These are phyloP conservation scores for Choanephora cucurbitarum DNA, from an alignment of 371 early-diverging fungal species.

Conservation along the genomic window DNA sequence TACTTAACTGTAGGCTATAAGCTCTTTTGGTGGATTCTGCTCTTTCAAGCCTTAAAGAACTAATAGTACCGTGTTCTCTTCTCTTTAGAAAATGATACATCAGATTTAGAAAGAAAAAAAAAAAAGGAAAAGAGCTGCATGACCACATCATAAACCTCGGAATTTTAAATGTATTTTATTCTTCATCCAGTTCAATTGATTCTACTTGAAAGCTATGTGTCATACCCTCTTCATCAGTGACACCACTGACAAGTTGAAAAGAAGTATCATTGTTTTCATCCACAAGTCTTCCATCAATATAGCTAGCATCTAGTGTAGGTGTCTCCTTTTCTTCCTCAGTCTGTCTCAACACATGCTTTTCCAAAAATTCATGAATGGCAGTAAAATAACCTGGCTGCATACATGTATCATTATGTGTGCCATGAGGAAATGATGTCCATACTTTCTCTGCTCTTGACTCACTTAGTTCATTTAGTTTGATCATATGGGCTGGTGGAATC, in stretches of 20 bases:
- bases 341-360: conserved; percentile 22
- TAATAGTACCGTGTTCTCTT: conserved; percentile 36
- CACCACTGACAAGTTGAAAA: conserved; percentile 44
- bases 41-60: conserved; percentile 30
- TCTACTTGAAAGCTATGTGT: conserved; percentile 30
- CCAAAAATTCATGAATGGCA: conserved; percentile 55
- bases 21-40: conserved; percentile 43
- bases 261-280: conserved; percentile 19
- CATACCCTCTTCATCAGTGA: conserved; percentile 36
- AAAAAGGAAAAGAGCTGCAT: conserved; percentile 7
- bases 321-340: conserved; percentile 10
- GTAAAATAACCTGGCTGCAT: conserved; percentile 86
- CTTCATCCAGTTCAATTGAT: conserved; percentile 23
- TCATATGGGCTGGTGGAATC: conserved; percentile 90
- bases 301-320: conserved; percentile 17
- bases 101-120: conserved; percentile 2
- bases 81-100: conserved; percentile 44
- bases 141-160: not conserved
- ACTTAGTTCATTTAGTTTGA: conserved; percentile 62
- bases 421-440: conserved; percentile 67
- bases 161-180: conserved; percentile 1
- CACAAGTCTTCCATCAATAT: conserved; percentile 20
- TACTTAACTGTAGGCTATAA: conserved; percentile 39
- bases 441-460: conserved; percentile 54
- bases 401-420: conserved; percentile 93